Percentiles rank a stretch among this genome's conserved stretches.
These are phyloP conservation scores for Ogataea wickerhamii DNA, from an alignment of 805 yeast species.

Conservation along the genomic window DNA sequence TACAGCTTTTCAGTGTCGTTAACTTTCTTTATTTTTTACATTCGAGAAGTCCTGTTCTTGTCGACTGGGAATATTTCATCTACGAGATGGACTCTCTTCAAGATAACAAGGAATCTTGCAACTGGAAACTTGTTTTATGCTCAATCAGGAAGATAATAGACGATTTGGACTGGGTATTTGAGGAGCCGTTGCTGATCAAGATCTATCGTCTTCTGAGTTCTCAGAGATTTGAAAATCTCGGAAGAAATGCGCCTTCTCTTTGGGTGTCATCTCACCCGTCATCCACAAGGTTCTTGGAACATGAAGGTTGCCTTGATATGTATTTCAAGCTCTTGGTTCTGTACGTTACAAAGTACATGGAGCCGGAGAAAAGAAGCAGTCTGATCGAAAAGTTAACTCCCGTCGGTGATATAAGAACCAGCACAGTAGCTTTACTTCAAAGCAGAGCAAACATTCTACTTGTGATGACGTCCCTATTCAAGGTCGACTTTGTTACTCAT, in stretches of 20 bases:
- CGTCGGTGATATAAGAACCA: slow-evolving; percentile 28
- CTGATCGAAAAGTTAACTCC: slow-evolving; percentile 34
- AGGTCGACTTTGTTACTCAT: slow-evolving; percentile 24
- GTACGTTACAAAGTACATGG: slow-evolving; percentile 20
- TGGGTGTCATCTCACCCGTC: slow-evolving; percentile 16
- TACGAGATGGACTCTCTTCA: slow-evolving; percentile 18
- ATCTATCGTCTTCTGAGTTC: slow-evolving; percentile 27
- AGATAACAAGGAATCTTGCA: background rate
- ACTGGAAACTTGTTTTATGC: slow-evolving; percentile 17
- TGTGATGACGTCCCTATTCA: slow-evolving; percentile 28
- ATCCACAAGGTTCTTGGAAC: slow-evolving; percentile 7
- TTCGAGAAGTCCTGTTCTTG: slow-evolving; percentile 20
- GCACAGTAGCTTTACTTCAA: slow-evolving; percentile 21
- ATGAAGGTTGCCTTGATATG: slow-evolving; percentile 31
- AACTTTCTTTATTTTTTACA: slow-evolving; percentile 26
- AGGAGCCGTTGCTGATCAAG: slow-evolving; percentile 28
- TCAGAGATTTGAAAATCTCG: slow-evolving; percentile 28
- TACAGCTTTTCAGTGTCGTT: slow-evolving; percentile 20
- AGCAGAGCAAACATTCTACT: slow-evolving; percentile 31
- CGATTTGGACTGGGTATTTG: slow-evolving; percentile 29
- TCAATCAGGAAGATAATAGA: slow-evolving; percentile 20
- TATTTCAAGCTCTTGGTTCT: slow-evolving; percentile 29
- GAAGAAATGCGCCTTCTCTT: slow-evolving; percentile 7
- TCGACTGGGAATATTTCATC: slow-evolving; percentile 32
- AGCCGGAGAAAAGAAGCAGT: slow-evolving; percentile 14